These are phyloP conservation scores for Ophiostoma sp. DNA, from an alignment of 2,329 filamentous ascomycete genomes.

Conservation along the genomic window DNA sequence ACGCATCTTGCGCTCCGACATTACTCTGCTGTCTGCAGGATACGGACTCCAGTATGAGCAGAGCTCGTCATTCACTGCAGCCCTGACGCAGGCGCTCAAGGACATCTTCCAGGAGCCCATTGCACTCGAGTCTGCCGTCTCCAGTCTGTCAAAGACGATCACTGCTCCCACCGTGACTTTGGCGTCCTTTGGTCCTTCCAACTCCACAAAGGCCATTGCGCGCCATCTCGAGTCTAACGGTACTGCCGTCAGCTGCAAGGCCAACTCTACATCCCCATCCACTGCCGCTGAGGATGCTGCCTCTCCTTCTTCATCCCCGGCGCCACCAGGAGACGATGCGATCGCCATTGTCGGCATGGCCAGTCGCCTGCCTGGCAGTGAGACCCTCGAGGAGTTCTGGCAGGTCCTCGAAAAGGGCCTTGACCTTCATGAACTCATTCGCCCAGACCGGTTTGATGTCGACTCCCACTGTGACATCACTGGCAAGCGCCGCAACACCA, in stretches of 20 bases:
- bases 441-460: constrained; percentile 67
- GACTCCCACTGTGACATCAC: constrained; percentile 65
- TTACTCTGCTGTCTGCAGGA: constrained; percentile 43
- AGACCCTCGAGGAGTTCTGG: constrained; percentile 67
- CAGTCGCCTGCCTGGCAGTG: constrained; percentile 69
- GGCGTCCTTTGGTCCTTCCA: constrained; percentile 47
- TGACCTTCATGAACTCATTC: constrained; percentile 64
- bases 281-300: constrained; percentile 51
- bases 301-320: constrained; percentile 38
- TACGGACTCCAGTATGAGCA: constrained; percentile 36
- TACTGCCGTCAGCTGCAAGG: neutral
- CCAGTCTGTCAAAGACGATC: constrained; percentile 38
- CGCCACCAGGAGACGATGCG: constrained; percentile 6
- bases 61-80: constrained; percentile 38
- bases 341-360: constrained; percentile 75
- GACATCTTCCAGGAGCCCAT: constrained; percentile 49
- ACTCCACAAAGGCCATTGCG: constrained; percentile 44
- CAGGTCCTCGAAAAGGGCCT: constrained; percentile 68
- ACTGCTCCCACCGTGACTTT: constrained; percentile 40
- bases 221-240: constrained; percentile 38
- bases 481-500: constrained; percentile 69
- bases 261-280: constrained; percentile 44
- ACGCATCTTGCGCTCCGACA: constrained; percentile 48
- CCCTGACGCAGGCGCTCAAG: constrained; percentile 34
- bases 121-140: constrained; percentile 45